Conservation (phyloP, 2,329 filamentous ascomycete genomes). For the Pestalotiopsis sp. region DNA sequence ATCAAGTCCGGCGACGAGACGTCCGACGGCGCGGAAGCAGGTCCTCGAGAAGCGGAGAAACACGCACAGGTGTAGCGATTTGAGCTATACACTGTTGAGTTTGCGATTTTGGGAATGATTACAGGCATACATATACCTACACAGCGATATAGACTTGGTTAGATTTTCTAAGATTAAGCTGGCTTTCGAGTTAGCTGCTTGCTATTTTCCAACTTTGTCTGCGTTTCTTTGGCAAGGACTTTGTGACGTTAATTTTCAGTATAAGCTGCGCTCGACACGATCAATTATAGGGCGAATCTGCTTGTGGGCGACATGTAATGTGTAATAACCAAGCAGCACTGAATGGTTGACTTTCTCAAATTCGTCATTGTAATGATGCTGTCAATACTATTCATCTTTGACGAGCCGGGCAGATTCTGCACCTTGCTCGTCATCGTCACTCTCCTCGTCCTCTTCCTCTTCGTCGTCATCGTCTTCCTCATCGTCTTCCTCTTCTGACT, state of each 20-base stretch:
- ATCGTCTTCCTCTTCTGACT: slow-evolving; percentile 12
- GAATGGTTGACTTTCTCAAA: background rate
- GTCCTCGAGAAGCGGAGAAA: background rate
- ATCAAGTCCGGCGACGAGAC: slow-evolving; percentile 9
- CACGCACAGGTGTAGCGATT: background rate
- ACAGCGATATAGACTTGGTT: background rate
- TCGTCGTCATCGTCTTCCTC: slow-evolving; percentile 12
- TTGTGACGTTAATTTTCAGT: too few relatives aligned
- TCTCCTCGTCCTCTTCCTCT: slow-evolving; percentile 11
- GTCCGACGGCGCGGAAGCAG: background rate
- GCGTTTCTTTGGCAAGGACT: background rate
- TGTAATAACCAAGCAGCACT: too few relatives aligned
- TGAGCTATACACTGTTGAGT: background rate
- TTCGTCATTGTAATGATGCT: background rate
- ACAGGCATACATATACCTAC: background rate
- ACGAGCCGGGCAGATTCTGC: slow-evolving; percentile 7
- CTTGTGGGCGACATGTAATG: too few relatives aligned
- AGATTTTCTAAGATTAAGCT: background rate
- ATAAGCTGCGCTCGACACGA: too few relatives aligned
- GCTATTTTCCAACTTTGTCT: background rate
- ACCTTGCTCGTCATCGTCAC: slow-evolving; percentile 1
- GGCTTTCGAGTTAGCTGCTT: background rate
- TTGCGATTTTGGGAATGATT: background rate
- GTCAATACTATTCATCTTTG: slow-evolving; percentile 5
- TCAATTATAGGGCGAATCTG: too few relatives aligned